Percentiles rank a stretch among this genome's conserved stretches.
Evolutionary conservation across 768 basidiomycete species (phyloP).

Genomic region (Pulveroboletus sp.): DNA sequence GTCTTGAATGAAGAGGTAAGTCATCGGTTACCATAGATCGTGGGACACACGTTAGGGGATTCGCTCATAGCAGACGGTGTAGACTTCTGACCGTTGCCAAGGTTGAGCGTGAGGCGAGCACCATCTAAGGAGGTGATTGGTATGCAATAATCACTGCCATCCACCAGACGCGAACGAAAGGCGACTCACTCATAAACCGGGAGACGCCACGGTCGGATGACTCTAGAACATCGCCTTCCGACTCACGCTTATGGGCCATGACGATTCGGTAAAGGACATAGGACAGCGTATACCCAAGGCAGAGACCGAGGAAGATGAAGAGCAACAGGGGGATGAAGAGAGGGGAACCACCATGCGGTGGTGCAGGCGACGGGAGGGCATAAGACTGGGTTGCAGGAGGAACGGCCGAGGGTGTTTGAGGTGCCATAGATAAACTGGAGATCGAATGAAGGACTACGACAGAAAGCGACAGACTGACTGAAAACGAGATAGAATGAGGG

Average conservation of each 20-base stretch:
- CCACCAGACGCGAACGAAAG: not conserved
- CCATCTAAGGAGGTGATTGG: slow-evolving; percentile 14
- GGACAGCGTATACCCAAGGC: slow-evolving; percentile 23
- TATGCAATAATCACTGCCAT: not conserved
- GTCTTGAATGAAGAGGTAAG: not conserved
- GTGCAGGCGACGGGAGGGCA: slow-evolving; percentile 1
- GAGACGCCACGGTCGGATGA: slow-evolving; percentile 23
- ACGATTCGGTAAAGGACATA: slow-evolving; percentile 28
- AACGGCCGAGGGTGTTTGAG: slow-evolving; percentile 14
- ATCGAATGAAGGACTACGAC: not conserved
- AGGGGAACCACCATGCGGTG: not conserved
- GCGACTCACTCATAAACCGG: slow-evolving; percentile 26
- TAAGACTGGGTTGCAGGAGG: slow-evolving; percentile 3
- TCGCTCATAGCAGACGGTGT: not conserved
- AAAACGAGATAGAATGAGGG: slow-evolving; percentile 12
- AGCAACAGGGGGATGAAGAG: slow-evolving; percentile 18
- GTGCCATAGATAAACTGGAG: slow-evolving; percentile 19
- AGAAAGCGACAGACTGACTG: slow-evolving; percentile 10
- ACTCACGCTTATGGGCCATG: slow-evolving; percentile 14
- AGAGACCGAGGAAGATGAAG: slow-evolving; percentile 24
- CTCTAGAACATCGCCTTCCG: slow-evolving; percentile 14
- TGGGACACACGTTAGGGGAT: slow-evolving; percentile 14
- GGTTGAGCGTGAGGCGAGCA: slow-evolving; percentile 23
- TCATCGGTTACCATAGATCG: not conserved
- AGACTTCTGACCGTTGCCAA: slow-evolving; percentile 7